Base-by-base conservation (phyloP, 169 alveolate genomes). In the Plasmodium relictum region DNA sequence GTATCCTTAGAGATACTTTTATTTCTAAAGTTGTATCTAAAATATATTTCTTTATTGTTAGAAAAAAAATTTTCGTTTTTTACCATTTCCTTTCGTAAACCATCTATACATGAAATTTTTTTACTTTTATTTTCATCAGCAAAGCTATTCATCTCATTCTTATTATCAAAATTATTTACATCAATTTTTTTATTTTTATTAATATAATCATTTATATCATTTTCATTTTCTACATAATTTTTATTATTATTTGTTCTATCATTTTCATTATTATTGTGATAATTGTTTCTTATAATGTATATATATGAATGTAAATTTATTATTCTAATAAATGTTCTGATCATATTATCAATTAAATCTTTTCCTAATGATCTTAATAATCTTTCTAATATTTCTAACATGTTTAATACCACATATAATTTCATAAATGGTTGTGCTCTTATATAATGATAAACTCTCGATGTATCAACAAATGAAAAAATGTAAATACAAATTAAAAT, bases 401-500 rank as follows among this genome's bases (percentile, higher is more conserved):
- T 95, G 91, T 96, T 96, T 88, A 95, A 93, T 0, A 96, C 94
- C 20, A 96, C 98, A 88, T 96, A 96, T 20, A 96, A 88, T 80
- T 96, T 96, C 89, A 96, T 74, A 61, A 96, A 89, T 10, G 98
- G 97, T 76, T 96, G 98, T 16, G 97, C 97, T 76, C 98, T 87
- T 12, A 96, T 95, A 74, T 95, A 95, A 88, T 96, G 98, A 68
- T 96, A 96, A 22, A 96, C 94, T 74, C 95, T 70, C 8, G 98
- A 96, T 0, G 96, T 96, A 80, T 96, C 98, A 0, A 96, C 73
- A 44, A 86, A 69, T 66, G 96, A 88, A 63, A 96, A 93, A 31
- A 96, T 93, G n/a, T 76, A 89, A 48, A 95, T 91, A 22, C 96
- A 73, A 48, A 94, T 48, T 63, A 93, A 69, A 10, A 96, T 80